Conservation (phyloP, 1,284 basidiomycete species). For the Coniferiporia weirii region DNA sequence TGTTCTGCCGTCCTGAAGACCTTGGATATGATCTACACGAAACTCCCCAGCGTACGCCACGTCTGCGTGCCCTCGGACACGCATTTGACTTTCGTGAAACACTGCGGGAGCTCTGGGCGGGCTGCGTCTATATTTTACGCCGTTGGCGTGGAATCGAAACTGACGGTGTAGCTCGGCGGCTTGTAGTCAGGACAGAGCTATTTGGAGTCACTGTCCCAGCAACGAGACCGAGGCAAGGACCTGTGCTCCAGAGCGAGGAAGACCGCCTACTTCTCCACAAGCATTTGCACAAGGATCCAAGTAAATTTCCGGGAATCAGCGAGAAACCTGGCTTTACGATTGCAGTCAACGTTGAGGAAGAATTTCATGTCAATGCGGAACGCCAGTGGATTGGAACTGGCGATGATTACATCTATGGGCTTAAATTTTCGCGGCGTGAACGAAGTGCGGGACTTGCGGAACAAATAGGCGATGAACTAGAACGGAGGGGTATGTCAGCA, state of each 20-base stretch:
- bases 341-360: constrained; percentile 30
- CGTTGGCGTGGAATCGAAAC: constrained; percentile 44
- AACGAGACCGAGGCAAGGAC: neutral
- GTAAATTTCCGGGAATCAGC: constrained; percentile 6
- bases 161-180: constrained; percentile 44
- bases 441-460: constrained; percentile 47
- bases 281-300: neutral
- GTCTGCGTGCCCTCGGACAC: constrained; percentile 51
- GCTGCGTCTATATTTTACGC: constrained; percentile 49
- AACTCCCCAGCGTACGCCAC: constrained; percentile 35
- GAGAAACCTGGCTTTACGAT: neutral
- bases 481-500: constrained; percentile 34
- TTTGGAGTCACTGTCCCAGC: constrained; percentile 35
- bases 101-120: constrained; percentile 51
- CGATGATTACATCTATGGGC: constrained; percentile 38
- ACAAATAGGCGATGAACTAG: constrained; percentile 49
- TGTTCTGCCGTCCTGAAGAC: constrained; percentile 25
- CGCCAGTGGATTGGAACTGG: constrained; percentile 50
- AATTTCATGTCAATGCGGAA: constrained; percentile 38
- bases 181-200: constrained; percentile 43
- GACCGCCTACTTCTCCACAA: neutral
- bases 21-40: neutral
- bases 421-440: constrained; percentile 38
- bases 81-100: constrained; percentile 67
- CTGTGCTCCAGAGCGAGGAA: neutral